Base-by-base conservation (phyloP, 2,329 filamentous ascomycete species). In the Cercospora canescens region DNA sequence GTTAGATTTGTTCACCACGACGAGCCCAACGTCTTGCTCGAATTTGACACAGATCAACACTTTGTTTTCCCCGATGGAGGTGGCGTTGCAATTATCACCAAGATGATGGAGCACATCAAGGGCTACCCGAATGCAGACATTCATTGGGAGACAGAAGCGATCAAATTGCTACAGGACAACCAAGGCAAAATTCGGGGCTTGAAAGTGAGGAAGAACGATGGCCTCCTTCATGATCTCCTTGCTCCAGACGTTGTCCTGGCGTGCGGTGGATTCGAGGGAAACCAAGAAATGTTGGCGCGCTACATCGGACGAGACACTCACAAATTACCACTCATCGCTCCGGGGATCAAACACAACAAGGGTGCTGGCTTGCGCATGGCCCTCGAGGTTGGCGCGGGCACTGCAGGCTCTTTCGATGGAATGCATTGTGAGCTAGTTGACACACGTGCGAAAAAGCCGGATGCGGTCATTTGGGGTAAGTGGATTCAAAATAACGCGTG, bases 391-490 rank as follows among this genome's bases (percentile, higher is more conserved):
- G 78, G 79, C 34, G 79, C 79, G 9, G 78, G 75, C 9, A 79
- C 78, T 2, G 78, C 78, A 12, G 79, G 79, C 7, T 78, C 76
- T 1, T 79, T 81, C 62, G 77, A 80, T 63, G 78, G 80, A 24
- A 80, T 81, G 74, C 79, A 81, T 62, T 80, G 79, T 70, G 79
- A 82, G 69, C 73, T 81, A 0, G 79, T 81, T 12, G 80, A 81
- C 61, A 80, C 74, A 1, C 71, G 79, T n/a, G 76, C 79, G 24
- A 78, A 70, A 11, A 81, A 81, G 69, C 79, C 79, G 1, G 79
- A 80, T 65, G 78, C 79, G 4, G 77, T 79, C 6, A 78, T 79
- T 45, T 79, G 76, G 78, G 76, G 70, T 71, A 34, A 48, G 58
- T 60, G 32, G n/a, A n/a, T n/a, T 50, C 21, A 16, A 34, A 26